Evolutionary conservation across 1,139 yeast species (phyloP).

Genomic region (Lodderomyces margitis): DNA sequence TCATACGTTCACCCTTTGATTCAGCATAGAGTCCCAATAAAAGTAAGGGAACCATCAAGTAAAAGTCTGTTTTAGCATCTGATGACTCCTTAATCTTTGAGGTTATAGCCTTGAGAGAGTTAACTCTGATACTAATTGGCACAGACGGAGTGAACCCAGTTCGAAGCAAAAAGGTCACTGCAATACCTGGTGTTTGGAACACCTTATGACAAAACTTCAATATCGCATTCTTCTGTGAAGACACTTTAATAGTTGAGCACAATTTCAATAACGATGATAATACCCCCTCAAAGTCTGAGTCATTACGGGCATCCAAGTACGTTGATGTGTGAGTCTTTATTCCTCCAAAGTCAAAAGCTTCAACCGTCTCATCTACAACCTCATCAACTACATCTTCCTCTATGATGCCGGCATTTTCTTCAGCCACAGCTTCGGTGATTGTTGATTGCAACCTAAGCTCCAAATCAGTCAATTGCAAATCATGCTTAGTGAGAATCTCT

Average conservation of each 20-base stretch:
- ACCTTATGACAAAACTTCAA: conserved; percentile 21
- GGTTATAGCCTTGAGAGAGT: conserved; percentile 42
- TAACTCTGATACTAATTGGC: conserved; percentile 54
- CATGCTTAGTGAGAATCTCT: conserved; percentile 32
- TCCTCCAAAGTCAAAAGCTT: conserved; percentile 18
- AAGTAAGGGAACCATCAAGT: conserved; percentile 37
- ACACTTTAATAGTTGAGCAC: conserved; percentile 12
- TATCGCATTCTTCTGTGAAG: conserved; percentile 18
- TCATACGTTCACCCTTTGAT: conserved; percentile 28
- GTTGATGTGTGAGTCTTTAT: conserved; percentile 26
- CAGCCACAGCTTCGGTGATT: conserved; percentile 22
- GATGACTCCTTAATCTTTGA: conserved; percentile 34
- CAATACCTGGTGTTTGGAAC: conserved; percentile 32
- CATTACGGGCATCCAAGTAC: conserved; percentile 41
- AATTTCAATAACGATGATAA: conserved; percentile 19
- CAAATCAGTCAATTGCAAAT: conserved; percentile 49
- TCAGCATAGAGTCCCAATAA: conserved; percentile 36
- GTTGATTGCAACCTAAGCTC: conserved; percentile 72
- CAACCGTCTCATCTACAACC: not conserved
- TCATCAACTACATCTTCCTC: not conserved
- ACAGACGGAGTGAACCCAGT: conserved; percentile 53
- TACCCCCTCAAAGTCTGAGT: conserved; percentile 29
- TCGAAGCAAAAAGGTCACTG: conserved; percentile 58
- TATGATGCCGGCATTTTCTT: conserved; percentile 12
- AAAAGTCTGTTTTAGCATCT: conserved; percentile 23